Percentiles rank a stretch among this genome's conserved stretches.
These are phyloP conservation scores for Fragosphaeria purpurea DNA, from an alignment of 2,329 filamentous ascomycete species.

Conservation along the genomic window DNA sequence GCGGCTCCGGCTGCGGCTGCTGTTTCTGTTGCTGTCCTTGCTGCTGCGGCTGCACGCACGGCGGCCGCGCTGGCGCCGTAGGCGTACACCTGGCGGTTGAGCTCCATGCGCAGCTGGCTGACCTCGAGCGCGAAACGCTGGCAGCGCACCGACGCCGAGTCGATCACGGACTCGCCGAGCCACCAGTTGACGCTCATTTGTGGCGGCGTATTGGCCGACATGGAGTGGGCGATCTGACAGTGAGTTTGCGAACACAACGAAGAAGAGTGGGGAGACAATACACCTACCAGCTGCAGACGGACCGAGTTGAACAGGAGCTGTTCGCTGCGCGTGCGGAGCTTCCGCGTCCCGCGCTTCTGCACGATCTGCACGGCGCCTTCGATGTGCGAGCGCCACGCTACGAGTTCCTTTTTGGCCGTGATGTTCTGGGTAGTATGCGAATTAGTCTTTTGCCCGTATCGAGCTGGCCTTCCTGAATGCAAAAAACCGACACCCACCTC, in stretches of 20 bases:
- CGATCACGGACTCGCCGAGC: conserved; percentile 40
- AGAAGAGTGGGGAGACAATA: background rate
- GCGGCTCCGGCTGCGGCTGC: conserved; percentile 23
- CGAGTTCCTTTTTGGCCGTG: conserved; percentile 40
- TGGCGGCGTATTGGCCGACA: conserved; percentile 42
- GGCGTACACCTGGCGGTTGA: conserved; percentile 37
- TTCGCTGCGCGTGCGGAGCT: conserved; percentile 42
- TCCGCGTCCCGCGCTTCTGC: conserved; percentile 47
- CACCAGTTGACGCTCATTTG: conserved; percentile 49
- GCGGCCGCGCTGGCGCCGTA: conserved; percentile 19
- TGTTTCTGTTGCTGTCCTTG: too few relatives aligned
- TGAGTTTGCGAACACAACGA: background rate
- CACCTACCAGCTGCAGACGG: conserved; percentile 45
- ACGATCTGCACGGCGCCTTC: conserved; percentile 53
- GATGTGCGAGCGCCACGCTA: conserved; percentile 53
- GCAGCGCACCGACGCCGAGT: conserved; percentile 35
- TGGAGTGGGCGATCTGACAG: conserved; percentile 42
- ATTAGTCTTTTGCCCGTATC: background rate
- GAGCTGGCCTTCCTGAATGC: too few relatives aligned
- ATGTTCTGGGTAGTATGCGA: conserved; percentile 30
- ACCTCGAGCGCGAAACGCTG: conserved; percentile 44
- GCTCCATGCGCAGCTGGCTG: conserved; percentile 45
- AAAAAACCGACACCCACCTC: conserved; percentile 28
- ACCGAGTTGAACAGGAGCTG: conserved; percentile 48
- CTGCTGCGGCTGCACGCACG: too few relatives aligned